Base-by-base conservation (phyloP, 768 basidiomycete genomes). In the Chlorophyllum brunneum region DNA sequence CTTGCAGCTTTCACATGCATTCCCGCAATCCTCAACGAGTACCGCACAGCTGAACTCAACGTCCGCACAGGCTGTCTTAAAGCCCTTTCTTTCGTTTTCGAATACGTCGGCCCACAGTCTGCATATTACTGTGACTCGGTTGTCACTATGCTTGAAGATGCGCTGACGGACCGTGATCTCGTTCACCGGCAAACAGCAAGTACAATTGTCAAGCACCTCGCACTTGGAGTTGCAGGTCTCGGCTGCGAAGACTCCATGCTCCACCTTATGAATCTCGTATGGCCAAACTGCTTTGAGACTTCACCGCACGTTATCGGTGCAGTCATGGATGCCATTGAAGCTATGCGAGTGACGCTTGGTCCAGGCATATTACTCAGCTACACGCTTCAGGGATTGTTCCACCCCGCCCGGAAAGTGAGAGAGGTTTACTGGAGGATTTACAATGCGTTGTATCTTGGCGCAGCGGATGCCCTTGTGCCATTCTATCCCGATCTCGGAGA, bases 281-380 rank as follows among this genome's bases (percentile, higher is more conserved):
- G 95, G 95, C 97, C 97, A 1, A 98, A 98, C 65, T 95, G 94
- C 69, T 98, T 98, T 67, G 95, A 98, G 74, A 95, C 95, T 1
- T 92, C 88, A 11, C 97, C 97, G 4, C 97, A 99, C 70, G 95
- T 99, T 55, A 98, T 98, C 56, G 93, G 92, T 27, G 92, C 94
- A 4, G 92, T 98, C 37, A 95, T 98, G 92, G 97, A 98, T 43
- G 97, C 97, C 0, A 79, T 99, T 61, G 97, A 98, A 69, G 91
- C 92, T 1, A 98, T 98, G 94, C 81, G 95, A 20, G 89, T 98
- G 36, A 93, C 94, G 6, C 75, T 98, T 36, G 97, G 97, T 1
- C 93, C 95, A 0, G 95, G 97, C 30, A 81, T 97, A 5, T 73
- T 99, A 42, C 74, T 98, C 52, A 90, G 88, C 65, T 98, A 98